Conservation (phyloP, 2,329 filamentous ascomycete species). For the Fusarium agapanthi region DNA sequence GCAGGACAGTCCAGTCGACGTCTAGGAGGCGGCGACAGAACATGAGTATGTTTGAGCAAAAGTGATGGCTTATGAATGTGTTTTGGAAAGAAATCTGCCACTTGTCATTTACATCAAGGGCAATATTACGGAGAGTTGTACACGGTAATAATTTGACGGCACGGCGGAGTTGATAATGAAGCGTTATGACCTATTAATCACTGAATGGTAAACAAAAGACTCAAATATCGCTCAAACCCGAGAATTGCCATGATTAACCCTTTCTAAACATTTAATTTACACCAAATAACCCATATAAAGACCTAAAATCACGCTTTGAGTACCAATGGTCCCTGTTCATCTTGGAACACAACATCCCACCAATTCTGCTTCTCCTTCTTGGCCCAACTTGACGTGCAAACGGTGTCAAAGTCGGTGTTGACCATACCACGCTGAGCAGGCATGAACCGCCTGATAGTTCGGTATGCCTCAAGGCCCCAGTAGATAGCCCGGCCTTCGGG, state of each 20-base stretch:
- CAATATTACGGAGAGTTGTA: no score
- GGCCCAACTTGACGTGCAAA: slow-evolving; percentile 12
- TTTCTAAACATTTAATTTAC: not conserved
- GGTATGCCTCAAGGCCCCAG: slow-evolving; percentile 24
- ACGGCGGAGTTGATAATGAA: no score
- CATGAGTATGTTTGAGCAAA: not conserved
- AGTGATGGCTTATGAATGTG: not conserved
- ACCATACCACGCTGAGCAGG: not conserved
- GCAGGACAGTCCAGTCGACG: slow-evolving; percentile 42
- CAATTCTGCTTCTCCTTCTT: slow-evolving; percentile 23
- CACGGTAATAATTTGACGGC: no score
- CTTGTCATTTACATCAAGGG: not conserved
- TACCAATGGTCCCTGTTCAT: slow-evolving; percentile 5
- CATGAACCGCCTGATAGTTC: slow-evolving; percentile 20
- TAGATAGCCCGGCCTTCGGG: slow-evolving; percentile 13
- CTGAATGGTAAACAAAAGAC: not conserved
- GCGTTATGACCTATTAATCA: not conserved
- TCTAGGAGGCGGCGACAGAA: not conserved
- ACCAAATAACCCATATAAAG: not conserved
- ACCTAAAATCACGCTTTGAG: slow-evolving; percentile 1
- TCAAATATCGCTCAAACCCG: not conserved
- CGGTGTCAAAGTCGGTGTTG: not conserved
- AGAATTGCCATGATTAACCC: not conserved
- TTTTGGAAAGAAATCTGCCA: not conserved
- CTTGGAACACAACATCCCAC: slow-evolving; percentile 20